Evolutionary conservation across 495 filamentous ascomycete species (phyloP), one percentile per base, ranked within the genome.

Genomic region (Lasiosphaeria hispida): DNA sequence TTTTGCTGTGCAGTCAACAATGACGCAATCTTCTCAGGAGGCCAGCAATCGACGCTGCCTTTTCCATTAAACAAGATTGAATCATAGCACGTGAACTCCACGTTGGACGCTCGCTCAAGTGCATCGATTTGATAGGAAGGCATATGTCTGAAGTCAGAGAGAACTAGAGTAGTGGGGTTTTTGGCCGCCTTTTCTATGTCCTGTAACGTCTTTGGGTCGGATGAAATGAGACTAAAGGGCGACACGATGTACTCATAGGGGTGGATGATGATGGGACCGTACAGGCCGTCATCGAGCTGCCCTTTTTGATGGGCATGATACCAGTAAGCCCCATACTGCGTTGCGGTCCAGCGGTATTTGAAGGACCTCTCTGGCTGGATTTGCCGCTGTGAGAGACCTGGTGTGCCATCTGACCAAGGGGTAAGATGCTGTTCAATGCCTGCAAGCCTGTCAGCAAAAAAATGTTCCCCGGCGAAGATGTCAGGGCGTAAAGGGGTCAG

Each of bases 81-180:
- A 49, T 82, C 78, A 33, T 74, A 70, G 58, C 70, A 81, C 68
- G 75, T 64, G 4, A 75, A 30, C 55, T 75, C 67, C 7, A 79
- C 45, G 34, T 69, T 59, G 11, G 69, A 75, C 10, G 70, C 69
- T 6, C 66, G 48, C 55, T 76, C 64, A 3, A 75, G 64, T 5
- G 74, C 65, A 52, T 69, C 68, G 36, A 71, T 74, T 52, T 83
- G 68, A 18, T 74, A 63, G 0, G 81, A 83, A 0, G 76, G 80
- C 35, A 78, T 66, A 39, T 80, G 71, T 14, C 71, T 75, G 77
- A 79, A 84, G 56, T 86, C 83, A 1, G 80, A 79, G 5, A 85
- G 55, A 41, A 85, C 30, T 1, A 85, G 55, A 0, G 78, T 77
- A 11, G 70, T 59, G 4, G 76, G 72, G 19, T 73, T 65, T 0